These are phyloP conservation scores for Boletus pseudo-olivaceus DNA, from an alignment of 768 basidiomycete species.

Conservation along the genomic window DNA sequence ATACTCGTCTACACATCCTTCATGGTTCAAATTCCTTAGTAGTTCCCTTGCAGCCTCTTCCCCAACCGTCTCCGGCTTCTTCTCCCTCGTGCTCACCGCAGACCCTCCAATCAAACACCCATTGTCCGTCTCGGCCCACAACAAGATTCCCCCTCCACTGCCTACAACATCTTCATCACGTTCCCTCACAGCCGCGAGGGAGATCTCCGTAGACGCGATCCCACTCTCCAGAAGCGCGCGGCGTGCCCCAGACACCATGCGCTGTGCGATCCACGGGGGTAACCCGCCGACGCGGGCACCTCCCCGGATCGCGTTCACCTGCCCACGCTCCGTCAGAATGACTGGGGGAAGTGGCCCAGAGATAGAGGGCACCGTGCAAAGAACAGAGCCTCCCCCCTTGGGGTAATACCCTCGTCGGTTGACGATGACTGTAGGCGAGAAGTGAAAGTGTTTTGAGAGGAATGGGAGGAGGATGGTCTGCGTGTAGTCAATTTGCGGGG, in stretches of 20 bases:
- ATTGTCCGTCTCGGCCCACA: slow-evolving; percentile 70
- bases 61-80: slow-evolving; percentile 47
- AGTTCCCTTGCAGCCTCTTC: slow-evolving; percentile 59
- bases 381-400: slow-evolving; percentile 65
- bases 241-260: slow-evolving; percentile 55
- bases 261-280: slow-evolving; percentile 50
- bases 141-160: slow-evolving; percentile 64
- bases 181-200: slow-evolving; percentile 46
- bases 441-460: slow-evolving; percentile 51
- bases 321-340: slow-evolving; percentile 54
- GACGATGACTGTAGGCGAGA: slow-evolving; percentile 44
- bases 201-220: slow-evolving; percentile 12
- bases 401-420: slow-evolving; percentile 67
- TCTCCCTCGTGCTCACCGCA: slow-evolving; percentile 54
- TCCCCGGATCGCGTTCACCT: slow-evolving; percentile 49
- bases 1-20: slow-evolving; percentile 69
- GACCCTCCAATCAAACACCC: slow-evolving; percentile 70
- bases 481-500: slow-evolving; percentile 76
- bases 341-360: slow-evolving; percentile 42
- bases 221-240: slow-evolving; percentile 41
- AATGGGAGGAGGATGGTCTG: slow-evolving; percentile 68
- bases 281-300: slow-evolving; percentile 65
- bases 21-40: slow-evolving; percentile 53
- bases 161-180: slow-evolving; percentile 46
- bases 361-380: slow-evolving; percentile 36